Evolutionary conservation across 1,284 basidiomycete species (phyloP).

Genomic region (Pholiota adiposa): DNA sequence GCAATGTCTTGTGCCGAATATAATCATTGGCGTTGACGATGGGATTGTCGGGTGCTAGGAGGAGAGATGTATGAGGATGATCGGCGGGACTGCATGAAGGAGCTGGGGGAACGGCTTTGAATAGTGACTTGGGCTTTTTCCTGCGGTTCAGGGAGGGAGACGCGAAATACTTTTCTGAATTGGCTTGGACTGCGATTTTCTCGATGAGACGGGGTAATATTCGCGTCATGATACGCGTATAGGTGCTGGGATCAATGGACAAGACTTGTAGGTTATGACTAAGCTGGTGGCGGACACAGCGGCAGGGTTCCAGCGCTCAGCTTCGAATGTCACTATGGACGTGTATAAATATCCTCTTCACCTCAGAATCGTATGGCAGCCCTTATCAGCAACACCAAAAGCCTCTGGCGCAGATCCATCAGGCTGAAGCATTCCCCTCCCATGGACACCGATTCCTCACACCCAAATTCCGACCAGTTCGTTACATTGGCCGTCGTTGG

Average conservation of each 20-base stretch:
- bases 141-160: slow-evolving; percentile 19
- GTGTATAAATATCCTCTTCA: slow-evolving; percentile 3
- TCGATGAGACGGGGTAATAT: slow-evolving; percentile 61
- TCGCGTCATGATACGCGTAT: slow-evolving; percentile 56
- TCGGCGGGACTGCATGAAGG: slow-evolving; percentile 48
- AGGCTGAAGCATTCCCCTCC: slow-evolving; percentile 28
- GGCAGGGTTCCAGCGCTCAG: neutral
- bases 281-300: neutral
- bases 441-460: slow-evolving; percentile 13
- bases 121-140: slow-evolving; percentile 33
- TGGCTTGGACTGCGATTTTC: slow-evolving; percentile 37
- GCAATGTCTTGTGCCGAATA: slow-evolving; percentile 58
- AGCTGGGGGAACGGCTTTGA: slow-evolving; percentile 37
- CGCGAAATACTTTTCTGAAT: slow-evolving; percentile 23
- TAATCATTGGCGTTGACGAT: slow-evolving; percentile 51
- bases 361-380: slow-evolving; percentile 30
- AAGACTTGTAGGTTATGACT: too few species aligned
- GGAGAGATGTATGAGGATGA: slow-evolving; percentile 53
- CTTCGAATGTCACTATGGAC: neutral
- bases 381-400: slow-evolving; percentile 40
- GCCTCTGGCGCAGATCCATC: slow-evolving; percentile 38
- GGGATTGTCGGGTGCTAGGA: slow-evolving; percentile 54
- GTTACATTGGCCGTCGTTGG: slow-evolving; percentile 67
- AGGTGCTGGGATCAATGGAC: too few species aligned
- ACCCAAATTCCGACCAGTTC: slow-evolving; percentile 29